phyloP scores from a whole-genome alignment of 495 filamentous ascomycete genomes.

The Physcia stellaris region DNA sequence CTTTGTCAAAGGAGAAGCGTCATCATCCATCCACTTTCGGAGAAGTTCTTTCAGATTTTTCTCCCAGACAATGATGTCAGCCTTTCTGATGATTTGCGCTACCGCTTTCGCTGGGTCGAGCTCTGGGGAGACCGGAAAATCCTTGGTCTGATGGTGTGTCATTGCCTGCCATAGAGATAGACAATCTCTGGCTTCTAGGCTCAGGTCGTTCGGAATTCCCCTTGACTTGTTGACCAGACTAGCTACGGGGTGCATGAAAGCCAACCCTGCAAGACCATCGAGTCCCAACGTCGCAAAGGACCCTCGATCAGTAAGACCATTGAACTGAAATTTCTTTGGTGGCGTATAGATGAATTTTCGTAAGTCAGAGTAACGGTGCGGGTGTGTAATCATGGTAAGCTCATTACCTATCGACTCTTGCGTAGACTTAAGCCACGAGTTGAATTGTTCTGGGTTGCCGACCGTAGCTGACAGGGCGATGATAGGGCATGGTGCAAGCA shows the following conservation, averaged over 20 bases:
- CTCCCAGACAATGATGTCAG: slow-evolving; percentile 54
- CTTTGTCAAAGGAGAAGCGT: slow-evolving; percentile 45
- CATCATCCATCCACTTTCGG: slow-evolving; percentile 43
- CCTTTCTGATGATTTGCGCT: slow-evolving; percentile 36
- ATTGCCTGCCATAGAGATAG: slow-evolving; percentile 47
- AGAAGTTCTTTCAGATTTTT: slow-evolving; percentile 43
- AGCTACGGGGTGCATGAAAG: slow-evolving; percentile 55
- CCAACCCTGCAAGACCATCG: slow-evolving; percentile 35
- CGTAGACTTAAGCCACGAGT: slow-evolving; percentile 46
- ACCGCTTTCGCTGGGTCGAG: slow-evolving; percentile 36
- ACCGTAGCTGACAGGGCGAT: slow-evolving; percentile 72
- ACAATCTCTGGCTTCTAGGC: slow-evolving; percentile 59
- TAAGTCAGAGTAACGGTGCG: slow-evolving; percentile 57
- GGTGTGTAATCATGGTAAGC: slow-evolving; percentile 51
- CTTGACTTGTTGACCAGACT: slow-evolving; percentile 43
- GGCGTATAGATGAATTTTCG: slow-evolving; percentile 53
- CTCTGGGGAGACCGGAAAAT: slow-evolving; percentile 29
- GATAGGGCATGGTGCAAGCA: slow-evolving; percentile 62
- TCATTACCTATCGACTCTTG: slow-evolving; percentile 43
- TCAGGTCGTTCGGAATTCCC: slow-evolving; percentile 49
- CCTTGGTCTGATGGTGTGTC: slow-evolving; percentile 31
- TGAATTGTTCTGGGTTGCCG: slow-evolving; percentile 60
- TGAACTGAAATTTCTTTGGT: slow-evolving; percentile 38
- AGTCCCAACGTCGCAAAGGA: slow-evolving; percentile 33
- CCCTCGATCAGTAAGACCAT: slow-evolving; percentile 33